phyloP scores from a whole-genome alignment of 164 flowering plant genomes.

The Berberis vulgaris region DNA sequence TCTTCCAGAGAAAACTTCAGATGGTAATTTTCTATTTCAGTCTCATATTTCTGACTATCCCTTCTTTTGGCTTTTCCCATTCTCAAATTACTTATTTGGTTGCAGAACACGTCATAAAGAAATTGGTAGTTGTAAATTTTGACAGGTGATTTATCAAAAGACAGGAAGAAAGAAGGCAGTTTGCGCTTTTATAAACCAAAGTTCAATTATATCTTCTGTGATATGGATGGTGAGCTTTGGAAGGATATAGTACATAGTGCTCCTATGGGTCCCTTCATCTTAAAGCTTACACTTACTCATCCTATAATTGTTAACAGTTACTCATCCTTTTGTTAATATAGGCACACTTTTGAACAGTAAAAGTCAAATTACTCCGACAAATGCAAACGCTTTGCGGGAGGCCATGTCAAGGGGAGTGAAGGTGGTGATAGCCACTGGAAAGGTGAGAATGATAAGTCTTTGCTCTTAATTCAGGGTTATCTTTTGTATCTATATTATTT shows the following conservation, averaged over 20 bases:
- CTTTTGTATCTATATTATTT: no score
- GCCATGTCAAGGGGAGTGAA: constrained; percentile 73
- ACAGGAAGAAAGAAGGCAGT: constrained; percentile 79
- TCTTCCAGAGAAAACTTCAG: constrained; percentile 24
- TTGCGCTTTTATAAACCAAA: constrained; percentile 82
- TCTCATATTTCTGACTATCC: neutral
- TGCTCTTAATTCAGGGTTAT: neutral
- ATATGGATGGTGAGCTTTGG: constrained; percentile 86
- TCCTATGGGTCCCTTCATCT: neutral
- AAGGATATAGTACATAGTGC: neutral
- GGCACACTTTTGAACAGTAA: constrained; percentile 91
- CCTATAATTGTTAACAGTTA: neutral
- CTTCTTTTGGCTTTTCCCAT: constrained; percentile 6
- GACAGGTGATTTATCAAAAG: constrained; percentile 41
- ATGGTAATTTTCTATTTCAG: constrained; percentile 37
- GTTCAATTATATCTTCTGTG: constrained; percentile 82
- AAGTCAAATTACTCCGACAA: constrained; percentile 54
- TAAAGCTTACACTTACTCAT: no score
- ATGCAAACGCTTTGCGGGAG: constrained; percentile 72
- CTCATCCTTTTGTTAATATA: constrained; percentile 11
- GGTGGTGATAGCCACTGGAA: constrained; percentile 96
- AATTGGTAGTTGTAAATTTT: constrained; percentile 25
- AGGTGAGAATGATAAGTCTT: constrained; percentile 36
- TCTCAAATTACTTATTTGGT: neutral
- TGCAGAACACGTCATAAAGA: constrained; percentile 7